phyloP scores from a whole-genome alignment of 139 green algal species.

The Closterium sp. region DNA sequence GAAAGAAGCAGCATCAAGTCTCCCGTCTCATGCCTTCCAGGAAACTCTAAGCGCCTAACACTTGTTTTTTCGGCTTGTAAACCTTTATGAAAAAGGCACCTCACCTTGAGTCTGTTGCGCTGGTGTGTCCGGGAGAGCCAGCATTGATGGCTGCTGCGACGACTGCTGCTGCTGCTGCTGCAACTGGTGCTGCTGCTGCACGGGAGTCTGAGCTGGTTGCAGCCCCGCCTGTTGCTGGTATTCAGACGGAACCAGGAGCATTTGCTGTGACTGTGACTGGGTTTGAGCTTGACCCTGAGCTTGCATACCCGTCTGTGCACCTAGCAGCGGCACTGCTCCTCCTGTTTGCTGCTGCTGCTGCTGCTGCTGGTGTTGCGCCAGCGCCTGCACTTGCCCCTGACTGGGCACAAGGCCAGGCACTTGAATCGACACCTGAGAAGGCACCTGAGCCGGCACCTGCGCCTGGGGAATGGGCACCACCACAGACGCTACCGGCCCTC shows the following conservation, averaged over 20 bases:
- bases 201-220: neutral
- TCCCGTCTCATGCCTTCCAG: too few relatives aligned
- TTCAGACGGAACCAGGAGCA: neutral
- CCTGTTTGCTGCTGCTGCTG: neutral
- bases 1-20: too few relatives aligned
- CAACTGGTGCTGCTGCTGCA: neutral
- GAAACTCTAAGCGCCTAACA: too few relatives aligned
- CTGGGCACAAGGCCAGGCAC: too few relatives aligned
- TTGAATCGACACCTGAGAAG: neutral
- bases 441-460: neutral
- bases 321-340: neutral
- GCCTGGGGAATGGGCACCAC: neutral
- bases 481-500: neutral
- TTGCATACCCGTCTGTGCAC: neutral
- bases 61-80: too few relatives aligned
- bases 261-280: neutral
- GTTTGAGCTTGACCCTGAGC: neutral
- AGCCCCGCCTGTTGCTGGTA: neutral
- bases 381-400: neutral
- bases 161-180: neutral
- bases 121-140: neutral
- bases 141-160: neutral
- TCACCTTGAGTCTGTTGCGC: neutral
- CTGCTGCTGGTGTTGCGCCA: neutral
- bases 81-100: neutral